These are phyloP conservation scores for Oidiodendron maius DNA, from an alignment of 495 filamentous ascomycete species.

Conservation along the genomic window DNA sequence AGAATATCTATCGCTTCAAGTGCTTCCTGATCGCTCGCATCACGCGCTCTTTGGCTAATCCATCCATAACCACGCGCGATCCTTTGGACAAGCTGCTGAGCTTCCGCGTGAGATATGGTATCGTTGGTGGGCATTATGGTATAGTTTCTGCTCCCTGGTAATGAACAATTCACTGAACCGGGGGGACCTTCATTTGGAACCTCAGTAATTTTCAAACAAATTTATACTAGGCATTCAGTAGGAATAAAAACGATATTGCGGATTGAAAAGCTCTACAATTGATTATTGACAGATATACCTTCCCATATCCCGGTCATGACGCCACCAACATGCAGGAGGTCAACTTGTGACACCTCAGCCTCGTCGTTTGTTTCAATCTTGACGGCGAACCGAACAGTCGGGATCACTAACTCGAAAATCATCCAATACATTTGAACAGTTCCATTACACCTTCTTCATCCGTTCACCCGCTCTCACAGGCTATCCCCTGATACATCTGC, in stretches of 20 bases:
- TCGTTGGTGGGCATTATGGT: neutral
- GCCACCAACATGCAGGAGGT: neutral
- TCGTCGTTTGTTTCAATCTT: neutral
- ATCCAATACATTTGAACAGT: neutral
- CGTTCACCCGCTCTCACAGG: neutral
- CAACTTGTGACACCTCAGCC: neutral
- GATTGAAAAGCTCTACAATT: neutral
- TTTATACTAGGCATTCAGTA: neutral
- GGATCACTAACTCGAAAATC: neutral
- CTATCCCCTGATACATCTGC: neutral
- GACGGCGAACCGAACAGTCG: neutral
- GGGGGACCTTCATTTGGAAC: neutral
- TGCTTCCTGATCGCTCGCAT: neutral
- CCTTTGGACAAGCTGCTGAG: neutral
- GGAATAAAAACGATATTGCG: neutral
- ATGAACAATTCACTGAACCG: neutral
- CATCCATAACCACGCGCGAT: neutral
- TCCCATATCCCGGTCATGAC: neutral
- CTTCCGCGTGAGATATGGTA: neutral
- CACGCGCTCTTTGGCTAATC: neutral
- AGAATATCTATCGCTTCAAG: neutral
- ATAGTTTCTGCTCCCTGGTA: neutral
- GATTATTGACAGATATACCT: neutral
- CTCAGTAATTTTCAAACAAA: neutral
- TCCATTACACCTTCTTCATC: neutral